Evolutionary conservation across 805 yeast genomes (phyloP), one percentile per base, ranked within the genome.

Genomic region (Kazachstania viticola): DNA sequence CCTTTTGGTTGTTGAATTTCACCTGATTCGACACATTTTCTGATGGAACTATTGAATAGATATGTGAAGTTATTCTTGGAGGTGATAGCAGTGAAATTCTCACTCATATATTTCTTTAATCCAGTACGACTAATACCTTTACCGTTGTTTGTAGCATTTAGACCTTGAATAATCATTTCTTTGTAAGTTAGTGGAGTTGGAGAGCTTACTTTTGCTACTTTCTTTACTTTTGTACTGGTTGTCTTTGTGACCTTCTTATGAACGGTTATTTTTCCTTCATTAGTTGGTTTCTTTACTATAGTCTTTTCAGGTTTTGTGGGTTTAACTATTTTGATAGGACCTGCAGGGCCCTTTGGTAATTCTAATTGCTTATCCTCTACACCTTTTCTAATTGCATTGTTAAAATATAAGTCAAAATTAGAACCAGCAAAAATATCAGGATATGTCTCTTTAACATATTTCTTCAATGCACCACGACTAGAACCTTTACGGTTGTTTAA

Each of bases 321-420:
- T 48, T 50, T 54, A 22, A 42, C 45, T 39, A 79, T 56, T 60
- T 82, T 81, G 42, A 82, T 72, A 29, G 94, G 82, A 30, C 94
- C 94, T 9, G 93, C 75, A 9, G 94, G 78, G 27, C 94, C 94
- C 64, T 82, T 83, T 58, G 94, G 94, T 59, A 79, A 91, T 30
- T 68, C 56, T 44, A 83, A 80, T 30, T 72, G 78, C 27, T 79
- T 87, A n/a, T 70, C 51, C 38, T 70, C 73, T 35, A 83, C 93
- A 44, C 93, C 93, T 56, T 73, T 78, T 63, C 78, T 76, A 51
- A 83, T 64, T 14, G 94, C 93, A 32, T 70, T 44, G 42, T 83
- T 83, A 67, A 84, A 79, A 49, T 74, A 71, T 30, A 75, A 59
- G 54, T 82, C 94, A 51, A 83, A 83, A 55, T 67, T 76, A 32